Percentiles rank a stretch among this genome's conserved stretches.
Conservation (phyloP, 345 rosid species). For the Arabis alpina region DNA sequence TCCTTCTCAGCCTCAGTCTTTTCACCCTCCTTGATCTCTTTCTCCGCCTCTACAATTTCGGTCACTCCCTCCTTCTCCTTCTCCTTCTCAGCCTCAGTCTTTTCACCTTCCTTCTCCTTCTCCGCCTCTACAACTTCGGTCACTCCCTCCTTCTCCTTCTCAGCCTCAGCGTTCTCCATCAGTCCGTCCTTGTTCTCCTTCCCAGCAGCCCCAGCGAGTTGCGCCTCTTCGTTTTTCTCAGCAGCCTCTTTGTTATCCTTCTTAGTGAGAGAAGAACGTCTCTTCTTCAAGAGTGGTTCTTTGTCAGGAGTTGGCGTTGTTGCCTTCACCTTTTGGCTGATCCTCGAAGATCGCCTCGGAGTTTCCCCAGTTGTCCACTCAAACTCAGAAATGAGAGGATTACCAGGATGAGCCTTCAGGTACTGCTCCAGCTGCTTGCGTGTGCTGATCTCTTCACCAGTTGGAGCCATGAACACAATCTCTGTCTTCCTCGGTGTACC, state of each 20-base stretch:
- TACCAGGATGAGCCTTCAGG: constrained; percentile 76
- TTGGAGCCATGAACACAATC: constrained; percentile 73
- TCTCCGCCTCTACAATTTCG: constrained; percentile 10
- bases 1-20: constrained; percentile 17
- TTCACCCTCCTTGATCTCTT: constrained; percentile 20
- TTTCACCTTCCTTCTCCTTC: not conserved
- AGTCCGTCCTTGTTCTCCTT: constrained; percentile 27
- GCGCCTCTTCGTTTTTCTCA: constrained; percentile 16
- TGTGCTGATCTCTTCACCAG: constrained; percentile 71
- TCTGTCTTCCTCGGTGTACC: constrained; percentile 77
- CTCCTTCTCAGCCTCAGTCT: not conserved
- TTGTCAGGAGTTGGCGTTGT: constrained; percentile 64
- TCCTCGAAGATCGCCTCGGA: constrained; percentile 87
- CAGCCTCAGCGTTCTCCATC: constrained; percentile 5
- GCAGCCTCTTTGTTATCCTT: constrained; percentile 39
- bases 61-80: too few relatives aligned
- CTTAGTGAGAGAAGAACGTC: constrained; percentile 51
- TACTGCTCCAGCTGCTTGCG: constrained; percentile 78
- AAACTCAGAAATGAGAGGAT: constrained; percentile 66
- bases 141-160: not conserved
- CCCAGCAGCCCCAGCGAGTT: not conserved
- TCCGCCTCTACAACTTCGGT: constrained; percentile 4
- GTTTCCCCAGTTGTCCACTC: constrained; percentile 95
- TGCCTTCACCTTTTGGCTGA: constrained; percentile 75
- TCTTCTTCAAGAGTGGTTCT: constrained; percentile 67